Base-by-base conservation (phyloP, 2,329 filamentous ascomycete genomes). In the Fusarium decemcellulare region DNA sequence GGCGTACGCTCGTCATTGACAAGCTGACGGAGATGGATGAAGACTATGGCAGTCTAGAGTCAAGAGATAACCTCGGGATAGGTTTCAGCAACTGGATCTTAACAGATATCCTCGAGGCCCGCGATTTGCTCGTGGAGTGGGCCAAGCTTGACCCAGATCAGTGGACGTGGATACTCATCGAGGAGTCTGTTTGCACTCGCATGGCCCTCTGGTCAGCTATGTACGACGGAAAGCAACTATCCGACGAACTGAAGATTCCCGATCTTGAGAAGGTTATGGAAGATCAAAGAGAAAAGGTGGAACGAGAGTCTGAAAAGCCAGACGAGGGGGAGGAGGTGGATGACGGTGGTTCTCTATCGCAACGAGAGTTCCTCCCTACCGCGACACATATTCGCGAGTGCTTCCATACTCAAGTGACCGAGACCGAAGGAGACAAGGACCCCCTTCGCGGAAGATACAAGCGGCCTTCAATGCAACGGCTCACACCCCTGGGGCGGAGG, bases 81-180 rank as follows among this genome's bases (percentile, higher is more conserved):
- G 47, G 47, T 15, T 51, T 51, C 16, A 51, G 47, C 32, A 51
- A 51, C 32, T 51, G 47, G 47, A n/a, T 51, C 32, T 36, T 51
- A 30, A 51, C 47, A 8, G 47, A 51, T 4, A 36, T 51, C 47
- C 32, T 51, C 7, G 47, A 37, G 32, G 32, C 47, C 30, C 47
- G 47, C 12, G 30, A 51, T 37, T 8, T 51, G 8, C 12, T 51
- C 6, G 8, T 6, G 23, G 47, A 51, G 9, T 51, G 47, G 47
- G 47, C 8, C n/a, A 10, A 11, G 12, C 47, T 51, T 37, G 37
- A 37, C 16, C 8, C 6, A 15, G 47, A 27, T 10, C 11, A 51
- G 6, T 51, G 47, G 47, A 36, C 8, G 5, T 16, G 47, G 16
- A 51, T 11, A 27, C 47, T 51, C 14, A 51, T 51, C 2, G 47